Conservation (phyloP, 164 flowering plant species). For the Akebia trifoliata region DNA sequence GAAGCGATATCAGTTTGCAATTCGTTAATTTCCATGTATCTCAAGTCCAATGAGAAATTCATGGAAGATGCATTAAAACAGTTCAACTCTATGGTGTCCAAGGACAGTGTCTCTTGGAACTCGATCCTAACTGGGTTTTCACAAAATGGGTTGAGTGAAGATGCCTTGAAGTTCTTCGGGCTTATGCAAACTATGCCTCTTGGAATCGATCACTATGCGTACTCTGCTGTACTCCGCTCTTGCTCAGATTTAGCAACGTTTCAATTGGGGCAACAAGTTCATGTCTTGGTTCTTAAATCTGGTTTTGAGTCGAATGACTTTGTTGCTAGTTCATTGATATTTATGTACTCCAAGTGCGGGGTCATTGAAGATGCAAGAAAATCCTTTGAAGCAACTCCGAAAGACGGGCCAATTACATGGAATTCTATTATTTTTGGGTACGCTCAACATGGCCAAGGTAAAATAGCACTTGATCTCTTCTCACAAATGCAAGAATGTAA, state of each 20-base stretch:
- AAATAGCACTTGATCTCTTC: constrained; percentile 57
- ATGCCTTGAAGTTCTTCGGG: constrained; percentile 51
- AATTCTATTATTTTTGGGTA: constrained; percentile 74
- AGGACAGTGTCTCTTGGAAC: constrained; percentile 81
- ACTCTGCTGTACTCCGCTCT: constrained; percentile 63
- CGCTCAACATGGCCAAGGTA: constrained; percentile 89
- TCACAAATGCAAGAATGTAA: constrained; percentile 39
- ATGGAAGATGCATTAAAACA: constrained; percentile 52
- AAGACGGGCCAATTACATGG: constrained; percentile 61
- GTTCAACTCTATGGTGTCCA: constrained; percentile 45
- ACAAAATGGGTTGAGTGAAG: constrained; percentile 60
- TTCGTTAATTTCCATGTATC: constrained; percentile 67
- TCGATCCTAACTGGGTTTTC: constrained; percentile 74
- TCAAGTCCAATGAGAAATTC: constrained; percentile 31
- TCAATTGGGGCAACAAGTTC: constrained; percentile 70
- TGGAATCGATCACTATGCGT: constrained; percentile 58
- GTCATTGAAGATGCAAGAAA: constrained; percentile 63
- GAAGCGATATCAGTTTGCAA: constrained; percentile 45
- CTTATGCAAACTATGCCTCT: constrained; percentile 38
- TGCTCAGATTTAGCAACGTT: constrained; percentile 80
- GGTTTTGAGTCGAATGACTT: constrained; percentile 55
- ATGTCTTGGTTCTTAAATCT: constrained; percentile 44
- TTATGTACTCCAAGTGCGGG: constrained; percentile 90
- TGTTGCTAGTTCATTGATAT: constrained; percentile 70
- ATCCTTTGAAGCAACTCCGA: constrained; percentile 46